Evolutionary conservation across 768 basidiomycete species (phyloP), one percentile per base, ranked within the genome.

Genomic region (Terana coerulea): DNA sequence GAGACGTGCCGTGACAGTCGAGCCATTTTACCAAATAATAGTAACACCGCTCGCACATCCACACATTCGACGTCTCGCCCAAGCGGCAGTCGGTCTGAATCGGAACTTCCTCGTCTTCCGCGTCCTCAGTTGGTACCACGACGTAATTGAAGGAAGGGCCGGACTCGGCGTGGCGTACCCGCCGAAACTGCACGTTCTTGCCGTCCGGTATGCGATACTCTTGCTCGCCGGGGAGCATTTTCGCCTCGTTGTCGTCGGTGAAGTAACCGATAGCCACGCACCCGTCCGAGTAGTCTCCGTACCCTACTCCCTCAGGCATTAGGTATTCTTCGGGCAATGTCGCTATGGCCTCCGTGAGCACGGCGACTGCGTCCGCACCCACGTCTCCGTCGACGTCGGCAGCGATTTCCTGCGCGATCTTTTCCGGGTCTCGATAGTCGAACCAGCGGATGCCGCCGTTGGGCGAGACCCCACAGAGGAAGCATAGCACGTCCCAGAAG

Each of bases 211-310:
- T 41, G 2, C 8, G 46, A 11, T 19, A 26, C 48, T 26, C 5
- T 8, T 2, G n/a, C 7, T 25, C 17, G 26, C 41, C 39, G 19
- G 33, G 26, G 3, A 37, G 25, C 14, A 34, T 37, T 5, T 30
- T 5, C 1, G 49, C 41, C 21, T 35, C 41, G 37, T 31, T 40
- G 17, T 51, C n/a, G 3, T 9, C 22, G 28, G 24, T 29, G 22
- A 51, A 51, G 30, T 17, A 42, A 11, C 49, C 49, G 26, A 51
- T 17, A 7, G 49, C 49, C 11, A 51, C 41, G 29, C 39, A 51
- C 7, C 10, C 29, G 11, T 25, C 29, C 11, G 31, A 51, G 30
- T 51, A 51, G 15, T 33, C 31, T 5, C 17, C 28, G 31, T 31
- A 24, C 8, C 39, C 49, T 31, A 43, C 35, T 12, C 49, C 49